A percentile compares a stretch with the other conserved stretches of the same genome.
phyloP scores from a whole-genome alignment of 2,329 filamentous ascomycete genomes.

The Ustilaginoidea virens region DNA sequence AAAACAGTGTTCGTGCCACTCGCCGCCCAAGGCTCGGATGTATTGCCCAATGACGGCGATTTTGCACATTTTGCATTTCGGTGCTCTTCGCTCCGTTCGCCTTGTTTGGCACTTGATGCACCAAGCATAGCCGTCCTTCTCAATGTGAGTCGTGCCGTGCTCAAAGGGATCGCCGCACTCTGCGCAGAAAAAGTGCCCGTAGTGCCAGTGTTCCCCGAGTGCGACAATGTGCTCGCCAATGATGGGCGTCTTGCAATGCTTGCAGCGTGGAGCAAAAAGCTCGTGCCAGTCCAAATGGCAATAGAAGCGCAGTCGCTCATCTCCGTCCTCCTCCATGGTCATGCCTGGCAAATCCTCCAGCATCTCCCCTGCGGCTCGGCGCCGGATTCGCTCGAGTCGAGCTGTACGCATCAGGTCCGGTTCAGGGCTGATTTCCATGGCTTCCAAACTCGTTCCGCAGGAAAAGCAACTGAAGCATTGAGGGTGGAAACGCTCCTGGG shows the following conservation, averaged over 20 bases:
- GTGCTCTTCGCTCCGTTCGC: constrained; percentile 72
- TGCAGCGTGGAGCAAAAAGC: constrained; percentile 79
- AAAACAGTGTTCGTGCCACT: constrained; percentile 93
- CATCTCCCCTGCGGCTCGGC: constrained; percentile 40
- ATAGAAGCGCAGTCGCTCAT: constrained; percentile 68
- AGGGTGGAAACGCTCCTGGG: constrained; percentile 68
- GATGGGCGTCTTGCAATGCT: constrained; percentile 92
- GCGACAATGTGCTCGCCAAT: constrained; percentile 89
- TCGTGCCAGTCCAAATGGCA: constrained; percentile 99
- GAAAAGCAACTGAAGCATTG: constrained; percentile 83
- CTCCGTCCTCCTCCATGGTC: constrained; percentile 55
- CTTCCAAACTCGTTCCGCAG: constrained; percentile 79
- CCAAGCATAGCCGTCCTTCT: constrained; percentile 97
- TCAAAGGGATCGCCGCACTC: constrained; percentile 95
- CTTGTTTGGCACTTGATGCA: constrained; percentile 87
- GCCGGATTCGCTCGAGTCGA: constrained; percentile 57
- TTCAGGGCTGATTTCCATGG: constrained; percentile 91
- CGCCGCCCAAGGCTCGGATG: constrained; percentile 71
- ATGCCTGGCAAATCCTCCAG: constrained; percentile 47
- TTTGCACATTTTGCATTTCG: constrained; percentile 77
- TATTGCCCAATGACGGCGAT: constrained; percentile 80
- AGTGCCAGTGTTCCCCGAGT: constrained; percentile 90
- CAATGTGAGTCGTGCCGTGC: constrained; percentile 54
- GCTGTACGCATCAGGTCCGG: constrained; percentile 56
- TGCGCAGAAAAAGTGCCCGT: constrained; percentile 96